Base-by-base conservation (phyloP, 306 rosid genomes). In the Crotalaria pallida region DNA sequence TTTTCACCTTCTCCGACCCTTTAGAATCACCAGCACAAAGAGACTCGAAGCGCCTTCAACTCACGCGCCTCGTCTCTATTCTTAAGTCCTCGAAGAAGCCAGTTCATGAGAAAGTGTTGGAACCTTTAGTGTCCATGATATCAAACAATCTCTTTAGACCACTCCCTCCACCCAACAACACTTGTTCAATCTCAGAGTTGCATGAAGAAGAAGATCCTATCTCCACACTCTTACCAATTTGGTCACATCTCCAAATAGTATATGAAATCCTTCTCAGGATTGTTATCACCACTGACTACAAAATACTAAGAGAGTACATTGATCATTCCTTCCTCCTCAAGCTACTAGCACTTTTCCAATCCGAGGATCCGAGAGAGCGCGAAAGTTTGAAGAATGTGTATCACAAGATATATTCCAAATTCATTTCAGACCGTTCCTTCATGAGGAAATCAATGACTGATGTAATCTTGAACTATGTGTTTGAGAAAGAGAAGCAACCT, bases 401-500 rank as follows among this genome's bases (percentile, higher is more conserved):
- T 71, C 98, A 88, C 58, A 76, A 81, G 72, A 81, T 93, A 63
- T 93, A 93, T 47, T 71, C 83, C 2, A 82, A 84, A 47, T 87
- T 87, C 81, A 68, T 85, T 7, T 15, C 53, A 9, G 78, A 74
- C 13, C 87, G 97, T 12, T 79, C 86, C 0, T 75, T 67, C 74
- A 93, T 90, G 96, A 84, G 97, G 79, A 90, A 93, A 71, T 72
- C 89, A 2, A 93, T 88, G 97, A 88, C 58, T 2, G 84, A 81
- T 64, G 92, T 83, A 72, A 64, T 87, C 10, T 44, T 90, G 84
- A 84, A 84, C 72, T 86, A 85, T 60, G 82, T 83, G 41, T 85
- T 85, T 22, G 97, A 87, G 74, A 75, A 78, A 23, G 96, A 88
- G 52, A 83, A 75, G 79, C 92, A 85, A 56, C 63, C 83, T 34